These are phyloP conservation scores for Neurospora sp. DNA, from an alignment of 495 filamentous ascomycete species.

Conservation along the genomic window DNA sequence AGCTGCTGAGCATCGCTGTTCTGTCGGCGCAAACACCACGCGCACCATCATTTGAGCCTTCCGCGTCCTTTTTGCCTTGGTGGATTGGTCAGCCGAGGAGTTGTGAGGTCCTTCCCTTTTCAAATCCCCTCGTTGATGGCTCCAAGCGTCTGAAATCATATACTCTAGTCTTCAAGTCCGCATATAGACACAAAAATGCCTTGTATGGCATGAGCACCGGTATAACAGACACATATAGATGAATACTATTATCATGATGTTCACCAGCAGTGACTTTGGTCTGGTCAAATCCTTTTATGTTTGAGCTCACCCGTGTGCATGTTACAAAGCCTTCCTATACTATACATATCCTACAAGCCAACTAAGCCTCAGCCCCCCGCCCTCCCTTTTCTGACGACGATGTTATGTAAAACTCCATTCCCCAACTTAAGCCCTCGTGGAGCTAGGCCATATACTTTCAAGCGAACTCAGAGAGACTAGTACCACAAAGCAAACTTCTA, in stretches of 20 bases:
- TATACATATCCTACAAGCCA: not conserved
- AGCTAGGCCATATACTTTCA: not conserved
- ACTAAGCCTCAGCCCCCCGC: not conserved
- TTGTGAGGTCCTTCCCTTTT: constrained; percentile 1
- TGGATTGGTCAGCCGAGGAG: not conserved
- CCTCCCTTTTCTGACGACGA: not conserved
- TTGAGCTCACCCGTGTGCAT: not conserved
- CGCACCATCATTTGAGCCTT: not conserved
- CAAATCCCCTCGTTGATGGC: not conserved
- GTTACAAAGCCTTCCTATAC: not conserved
- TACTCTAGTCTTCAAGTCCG: not conserved
- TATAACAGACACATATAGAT: not conserved
- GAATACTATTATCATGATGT: not conserved
- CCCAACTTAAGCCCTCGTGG: not conserved
- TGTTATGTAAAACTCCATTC: not conserved
- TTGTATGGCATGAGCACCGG: not conserved
- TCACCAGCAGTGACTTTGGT: not conserved
- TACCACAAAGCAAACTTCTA: not conserved
- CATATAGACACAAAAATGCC: not conserved
- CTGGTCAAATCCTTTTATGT: not conserved
- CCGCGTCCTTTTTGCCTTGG: not conserved
- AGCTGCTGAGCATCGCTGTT: not conserved
- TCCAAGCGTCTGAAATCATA: not conserved
- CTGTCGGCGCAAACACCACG: not conserved
- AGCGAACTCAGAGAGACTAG: not conserved